Evolutionary conservation across 2,329 filamentous ascomycete species (phyloP).

Genomic region (Ophiostoma montium): DNA sequence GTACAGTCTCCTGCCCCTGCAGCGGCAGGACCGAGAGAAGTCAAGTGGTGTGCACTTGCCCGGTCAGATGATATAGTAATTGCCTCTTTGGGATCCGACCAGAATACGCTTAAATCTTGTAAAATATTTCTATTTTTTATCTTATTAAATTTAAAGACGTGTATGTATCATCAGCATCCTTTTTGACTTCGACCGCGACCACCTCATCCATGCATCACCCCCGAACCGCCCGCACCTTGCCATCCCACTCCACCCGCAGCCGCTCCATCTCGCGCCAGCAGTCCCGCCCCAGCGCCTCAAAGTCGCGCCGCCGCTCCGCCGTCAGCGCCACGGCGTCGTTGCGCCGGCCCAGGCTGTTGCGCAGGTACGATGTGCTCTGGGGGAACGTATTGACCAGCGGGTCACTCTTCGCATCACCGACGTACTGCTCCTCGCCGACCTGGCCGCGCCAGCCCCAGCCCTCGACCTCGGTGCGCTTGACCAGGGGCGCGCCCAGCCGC

Average conservation of each 20-base stretch:
- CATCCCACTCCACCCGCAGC: slow-evolving; percentile 54
- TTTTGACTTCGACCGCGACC: too few species aligned
- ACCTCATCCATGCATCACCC: neutral
- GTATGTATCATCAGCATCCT: too few species aligned
- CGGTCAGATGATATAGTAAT: too few species aligned
- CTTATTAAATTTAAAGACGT: too few species aligned
- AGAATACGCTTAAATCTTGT: too few species aligned
- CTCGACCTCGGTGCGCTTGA: slow-evolving; percentile 69
- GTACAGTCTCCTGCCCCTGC: too few species aligned
- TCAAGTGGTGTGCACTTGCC: too few species aligned
- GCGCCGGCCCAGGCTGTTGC: slow-evolving; percentile 43
- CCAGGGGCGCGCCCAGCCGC: slow-evolving; percentile 37
- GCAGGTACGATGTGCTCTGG: slow-evolving; percentile 18
- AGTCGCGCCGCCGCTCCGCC: slow-evolving; percentile 42
- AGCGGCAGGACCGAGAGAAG: too few species aligned
- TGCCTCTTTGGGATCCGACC: too few species aligned
- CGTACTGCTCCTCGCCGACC: slow-evolving; percentile 31
- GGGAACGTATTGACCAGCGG: slow-evolving; percentile 15
- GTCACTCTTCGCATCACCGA: slow-evolving; percentile 31
- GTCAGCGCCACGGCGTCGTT: slow-evolving; percentile 44
- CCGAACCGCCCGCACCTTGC: neutral
- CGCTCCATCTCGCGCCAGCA: slow-evolving; percentile 61
- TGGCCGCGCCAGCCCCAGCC: slow-evolving; percentile 67
- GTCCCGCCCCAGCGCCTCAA: slow-evolving; percentile 45
- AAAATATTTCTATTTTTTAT: too few species aligned